Evolutionary conservation across 208 protist species (phyloP), one percentile per base, ranked within the genome.

Genomic region (Acanthamoeba comandoni): DNA sequence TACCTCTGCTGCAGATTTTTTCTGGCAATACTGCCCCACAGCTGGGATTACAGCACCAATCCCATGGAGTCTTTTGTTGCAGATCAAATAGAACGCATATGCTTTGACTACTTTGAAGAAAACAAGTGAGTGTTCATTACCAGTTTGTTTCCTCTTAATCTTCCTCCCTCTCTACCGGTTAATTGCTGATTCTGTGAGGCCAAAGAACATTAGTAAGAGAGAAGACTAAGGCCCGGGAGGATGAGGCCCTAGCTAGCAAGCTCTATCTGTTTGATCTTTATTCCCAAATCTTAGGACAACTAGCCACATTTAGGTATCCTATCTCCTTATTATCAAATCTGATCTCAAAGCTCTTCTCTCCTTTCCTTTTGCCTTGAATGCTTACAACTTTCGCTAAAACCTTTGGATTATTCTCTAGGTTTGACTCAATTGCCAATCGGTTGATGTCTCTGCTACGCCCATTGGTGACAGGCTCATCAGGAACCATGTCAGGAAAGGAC

Each of bases 61-160:
- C 29, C 77, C 19, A 29, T 86, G 3, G 62, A 53, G 29, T 43
- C 35, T 43, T 35, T 60, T 48, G 77, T 60, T 9, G 77, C 77
- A 9, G 77, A 86, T 51, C 57, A 86, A 24, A 53, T 86, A n/a
- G 77, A 86, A 26, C 62, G 67, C 57, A 60, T 60, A 53, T 86
- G 77, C 55, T 86, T 86, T 43, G 57, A 70, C 55, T 86, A 86
- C 55, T 86, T 86, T 67, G 77, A 86, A 26, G 77, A 86, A 24
- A 64, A 69, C 77, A 86, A 86, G 77, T 86, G 29, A 7, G 70
- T 31, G 29, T 43, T 75, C 19, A 29, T 64, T 39, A 49, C 53
- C 22, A 26, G 29, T 8, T 60, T 60, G 39, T 11, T 62, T 11
- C 17, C 17, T 53, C 7, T 8, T 5, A 0, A 13, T 29, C 13